Evolutionary conservation across 345 rosid species (phyloP), one percentile per base, ranked within the genome.

Genomic region (Lepidium aucheri): DNA sequence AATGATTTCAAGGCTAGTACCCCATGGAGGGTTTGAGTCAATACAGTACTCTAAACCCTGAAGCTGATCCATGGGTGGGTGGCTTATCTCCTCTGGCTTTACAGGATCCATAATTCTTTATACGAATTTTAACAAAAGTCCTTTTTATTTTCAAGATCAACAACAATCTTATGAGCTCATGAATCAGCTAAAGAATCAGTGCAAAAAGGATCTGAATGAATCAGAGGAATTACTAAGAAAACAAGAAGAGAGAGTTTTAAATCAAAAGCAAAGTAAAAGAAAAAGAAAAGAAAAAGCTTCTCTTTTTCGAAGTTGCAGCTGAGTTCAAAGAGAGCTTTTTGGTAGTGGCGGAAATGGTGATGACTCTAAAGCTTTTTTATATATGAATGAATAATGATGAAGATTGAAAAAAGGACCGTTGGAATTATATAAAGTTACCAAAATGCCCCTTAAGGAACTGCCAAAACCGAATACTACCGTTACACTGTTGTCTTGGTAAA

Each of bases 11-110:
- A 56, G 18, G 12, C 13, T 38, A 73, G 13, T 78, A 94, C 99
- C 96, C 97, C 97, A 90, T 50, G 97, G 88, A 20, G 99, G 99
- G 67, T 94, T 94, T 30, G 99, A 94, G 81, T 94, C 99, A 68
- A 94, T 91, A 79, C 99, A 94, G 40, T 88, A 94, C 86, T 94
- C 99, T 41, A 94, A 74, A 39, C 99, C 97, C 67, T 91, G 99
- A 80, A 94, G 99, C 76, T 94, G 97, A 77, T 94, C 99, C 96
- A 83, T 84, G 56, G 99, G 93, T 14, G 88, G 90, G 63, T 88
- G 95, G 44, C 78, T 78, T 28, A 90, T 91, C 77, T 94, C 99
- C 68, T 94, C 97, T 49, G 85, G 89, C 67, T 94, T 94, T 26
- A 88, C 85, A 74, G 91, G 90, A 67, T 80, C 96, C 93, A 88